Evolutionary conservation across 1,284 basidiomycete species (phyloP).

Genomic region (Moniliophthora roreri): DNA sequence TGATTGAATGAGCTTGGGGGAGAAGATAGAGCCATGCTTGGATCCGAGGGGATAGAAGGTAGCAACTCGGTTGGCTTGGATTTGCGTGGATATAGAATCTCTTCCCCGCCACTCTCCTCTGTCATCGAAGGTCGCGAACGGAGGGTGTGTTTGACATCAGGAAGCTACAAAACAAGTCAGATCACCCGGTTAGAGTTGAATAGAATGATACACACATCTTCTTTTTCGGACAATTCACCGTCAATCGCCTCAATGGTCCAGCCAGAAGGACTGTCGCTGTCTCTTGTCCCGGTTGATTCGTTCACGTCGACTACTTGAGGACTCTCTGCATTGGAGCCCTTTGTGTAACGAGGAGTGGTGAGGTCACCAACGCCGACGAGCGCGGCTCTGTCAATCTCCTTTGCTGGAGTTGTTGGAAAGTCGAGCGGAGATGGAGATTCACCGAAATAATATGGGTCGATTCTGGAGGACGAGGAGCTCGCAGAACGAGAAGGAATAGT

Average conservation of each 20-base stretch:
- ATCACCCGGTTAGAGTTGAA: slow-evolving; percentile 17
- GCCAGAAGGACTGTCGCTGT: slow-evolving; percentile 61
- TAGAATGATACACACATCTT: slow-evolving; percentile 48
- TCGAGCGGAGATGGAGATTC: slow-evolving; percentile 56
- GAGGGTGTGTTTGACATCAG: slow-evolving; percentile 40
- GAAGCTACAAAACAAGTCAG: slow-evolving; percentile 24
- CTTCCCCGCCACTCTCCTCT: slow-evolving; percentile 80
- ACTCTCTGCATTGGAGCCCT: slow-evolving; percentile 38
- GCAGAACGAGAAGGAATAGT: slow-evolving; percentile 51
- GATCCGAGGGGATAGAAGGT: slow-evolving; percentile 13
- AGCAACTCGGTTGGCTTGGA: slow-evolving; percentile 21
- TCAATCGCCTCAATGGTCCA: slow-evolving; percentile 87
- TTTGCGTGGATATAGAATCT: slow-evolving; percentile 79
- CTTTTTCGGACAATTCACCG: slow-evolving; percentile 68
- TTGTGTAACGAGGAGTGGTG: slow-evolving; percentile 77
- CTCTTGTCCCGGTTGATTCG: slow-evolving; percentile 20
- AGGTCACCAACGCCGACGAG: slow-evolving; percentile 95
- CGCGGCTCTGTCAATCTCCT: slow-evolving; percentile 85
- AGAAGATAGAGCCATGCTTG: slow-evolving; percentile 31
- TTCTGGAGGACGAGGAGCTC: slow-evolving; percentile 60
- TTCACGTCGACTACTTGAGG: slow-evolving; percentile 38
- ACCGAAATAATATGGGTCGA: slow-evolving; percentile 84
- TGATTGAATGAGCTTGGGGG: slow-evolving; percentile 65
- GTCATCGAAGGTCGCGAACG: slow-evolving; percentile 62
- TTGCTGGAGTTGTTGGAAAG: slow-evolving; percentile 66